phyloP scores from a whole-genome alignment of 495 filamentous ascomycete genomes.

The Schizothecium vesticola region DNA sequence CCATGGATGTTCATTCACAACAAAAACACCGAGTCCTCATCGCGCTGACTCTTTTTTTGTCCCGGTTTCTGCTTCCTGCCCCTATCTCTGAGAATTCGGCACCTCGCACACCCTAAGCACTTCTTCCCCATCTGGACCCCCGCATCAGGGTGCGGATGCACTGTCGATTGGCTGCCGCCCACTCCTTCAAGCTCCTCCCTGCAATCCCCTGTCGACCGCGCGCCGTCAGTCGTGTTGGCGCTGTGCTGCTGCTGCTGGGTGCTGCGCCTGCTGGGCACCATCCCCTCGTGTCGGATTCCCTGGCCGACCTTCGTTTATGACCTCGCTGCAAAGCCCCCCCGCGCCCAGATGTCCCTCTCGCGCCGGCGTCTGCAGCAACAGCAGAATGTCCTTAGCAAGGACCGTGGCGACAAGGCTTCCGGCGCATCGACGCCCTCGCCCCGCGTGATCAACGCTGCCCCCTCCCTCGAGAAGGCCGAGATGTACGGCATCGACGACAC shows the following conservation, averaged over 20 bases:
- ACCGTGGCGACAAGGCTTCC: slow-evolving; percentile 29
- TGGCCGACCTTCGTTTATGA: slow-evolving; percentile 9
- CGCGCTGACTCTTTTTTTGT: not conserved
- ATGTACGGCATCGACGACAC: slow-evolving; percentile 53
- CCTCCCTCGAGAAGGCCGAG: slow-evolving; percentile 51
- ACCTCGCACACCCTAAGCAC: not conserved
- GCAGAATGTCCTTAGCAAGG: slow-evolving; percentile 29
- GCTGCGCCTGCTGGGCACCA: slow-evolving; percentile 6
- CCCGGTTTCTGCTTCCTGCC: not conserved
- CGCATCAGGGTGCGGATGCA: not conserved
- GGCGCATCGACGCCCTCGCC: slow-evolving; percentile 31
- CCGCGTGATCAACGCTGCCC: slow-evolving; percentile 50
- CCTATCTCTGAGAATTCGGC: not conserved
- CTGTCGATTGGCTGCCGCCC: slow-evolving; percentile 1
- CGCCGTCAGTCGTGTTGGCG: not conserved
- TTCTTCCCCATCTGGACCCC: not conserved
- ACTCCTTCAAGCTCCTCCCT: not conserved
- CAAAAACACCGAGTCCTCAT: not conserved
- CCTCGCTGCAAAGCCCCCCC: slow-evolving; percentile 10
- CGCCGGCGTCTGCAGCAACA: slow-evolving; percentile 34
- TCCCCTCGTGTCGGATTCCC: slow-evolving; percentile 1
- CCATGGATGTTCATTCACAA: not conserved
- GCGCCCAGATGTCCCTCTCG: slow-evolving; percentile 29
- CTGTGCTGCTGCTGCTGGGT: not conserved
- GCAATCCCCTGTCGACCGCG: not conserved